Base-by-base conservation (phyloP, 371 early-diverging fungal genomes). In the Mucor plumbeus region DNA sequence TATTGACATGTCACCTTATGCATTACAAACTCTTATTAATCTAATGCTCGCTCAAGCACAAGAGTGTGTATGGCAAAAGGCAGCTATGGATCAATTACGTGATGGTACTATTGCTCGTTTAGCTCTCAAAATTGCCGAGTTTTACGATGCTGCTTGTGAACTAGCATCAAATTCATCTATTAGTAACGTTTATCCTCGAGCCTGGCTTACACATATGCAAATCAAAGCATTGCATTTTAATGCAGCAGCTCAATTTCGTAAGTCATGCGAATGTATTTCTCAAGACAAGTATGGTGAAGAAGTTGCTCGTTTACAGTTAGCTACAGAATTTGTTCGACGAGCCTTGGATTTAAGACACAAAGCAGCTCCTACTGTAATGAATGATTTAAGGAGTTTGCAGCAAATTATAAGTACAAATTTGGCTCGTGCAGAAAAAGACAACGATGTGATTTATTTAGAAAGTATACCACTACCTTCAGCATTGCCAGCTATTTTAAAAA, bases 1-100 rank as follows among this genome's bases (percentile, higher is more conserved):
- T 39, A 21, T 73, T 8, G 93, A 93, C 69, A 71, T 93, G 70
- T 81, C 83, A 1, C 63, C 85, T 1, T 69, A 80, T 5, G 84
- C 88, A 11, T 81, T 95, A 31, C 80, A 82, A 33, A 84, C 90
- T 0, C 77, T 91, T n/a, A 80, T 86, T 9, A 82, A 86, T 41
- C 74, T 93, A 41, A 95, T 93, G 94, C 81, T 95, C 1, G 94
- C 94, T 2, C 95, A 95, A 75, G 96, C 95, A 26, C 95, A 96
- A 72, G 95, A 96, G 76, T 93, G 91, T 61, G 90, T 91, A 14
- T 94, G 92, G 93, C 89, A 88, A 64, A 91, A 94, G 54, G 92
- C 94, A 1, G 88, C 91, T 4, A 82, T 85, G 82, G 94, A 89
- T 67, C 88, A 91, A 48, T 85, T 92, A 80, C 91, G 91, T 65